A percentile compares a stretch with the other conserved stretches of the same genome.
Evolutionary conservation across 23 red algal species (phyloP).

Genomic region (Gracilaria domingensis): DNA sequence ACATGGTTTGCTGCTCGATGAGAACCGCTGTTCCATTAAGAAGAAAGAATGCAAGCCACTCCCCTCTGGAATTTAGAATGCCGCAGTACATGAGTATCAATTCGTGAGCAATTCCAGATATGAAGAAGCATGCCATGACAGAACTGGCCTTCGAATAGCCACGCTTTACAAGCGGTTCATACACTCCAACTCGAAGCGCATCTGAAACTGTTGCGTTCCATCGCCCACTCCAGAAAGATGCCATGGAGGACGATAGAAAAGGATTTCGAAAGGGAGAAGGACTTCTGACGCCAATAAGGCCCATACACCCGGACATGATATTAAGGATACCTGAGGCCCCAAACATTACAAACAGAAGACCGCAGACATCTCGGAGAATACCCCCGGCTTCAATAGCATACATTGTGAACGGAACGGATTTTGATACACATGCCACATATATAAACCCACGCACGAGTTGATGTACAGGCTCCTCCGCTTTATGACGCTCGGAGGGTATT

Average conservation of each 20-base stretch:
- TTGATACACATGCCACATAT: not conserved
- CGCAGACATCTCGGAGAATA: constrained; percentile 16
- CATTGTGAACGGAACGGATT: not conserved
- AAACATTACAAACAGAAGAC: constrained; percentile 40
- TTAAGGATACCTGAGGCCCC: constrained; percentile 41
- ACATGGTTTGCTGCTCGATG: constrained; percentile 21
- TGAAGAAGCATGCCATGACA: constrained; percentile 40
- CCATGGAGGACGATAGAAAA: constrained; percentile 33
- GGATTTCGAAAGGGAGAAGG: constrained; percentile 43
- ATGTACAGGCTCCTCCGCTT: constrained; percentile 11
- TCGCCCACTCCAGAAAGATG: constrained; percentile 37
- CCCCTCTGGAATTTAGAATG: constrained; percentile 37
- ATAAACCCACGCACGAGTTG: constrained; percentile 33
- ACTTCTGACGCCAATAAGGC: constrained; percentile 28
- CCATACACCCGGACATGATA: constrained; percentile 35
- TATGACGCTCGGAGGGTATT: constrained; percentile 22
- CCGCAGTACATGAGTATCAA: constrained; percentile 44
- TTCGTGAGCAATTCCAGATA: constrained; percentile 48
- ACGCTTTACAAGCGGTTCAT: constrained; percentile 37
- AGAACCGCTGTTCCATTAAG: constrained; percentile 34
- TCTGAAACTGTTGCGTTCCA: constrained; percentile 73
- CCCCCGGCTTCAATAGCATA: constrained; percentile 30
- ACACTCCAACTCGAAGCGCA: constrained; percentile 45
- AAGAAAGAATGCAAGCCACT: constrained; percentile 57
- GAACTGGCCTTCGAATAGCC: constrained; percentile 36